Evolutionary conservation across 441 rosid genomes (phyloP).

Genomic region (Erodium texanum): DNA sequence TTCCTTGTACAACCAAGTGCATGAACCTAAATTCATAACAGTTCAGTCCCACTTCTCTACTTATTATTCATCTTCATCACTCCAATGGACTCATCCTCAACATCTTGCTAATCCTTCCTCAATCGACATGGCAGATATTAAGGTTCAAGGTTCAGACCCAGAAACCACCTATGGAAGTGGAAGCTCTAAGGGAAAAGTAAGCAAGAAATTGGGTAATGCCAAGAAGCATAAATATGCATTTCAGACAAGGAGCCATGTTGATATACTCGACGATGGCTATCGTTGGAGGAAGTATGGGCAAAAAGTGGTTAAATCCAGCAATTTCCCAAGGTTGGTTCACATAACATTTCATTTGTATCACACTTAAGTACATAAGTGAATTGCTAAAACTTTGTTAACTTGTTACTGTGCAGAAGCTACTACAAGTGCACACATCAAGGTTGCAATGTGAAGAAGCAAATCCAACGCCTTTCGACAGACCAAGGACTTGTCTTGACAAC

Average conservation of each 20-base stretch:
- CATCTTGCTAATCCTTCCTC: no score
- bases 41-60: neutral
- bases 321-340: conserved; percentile 37
- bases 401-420: conserved; percentile 22
- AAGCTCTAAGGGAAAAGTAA: neutral
- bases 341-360: no score
- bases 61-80: neutral
- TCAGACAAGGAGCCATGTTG: conserved; percentile 51
- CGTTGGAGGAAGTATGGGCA: conserved; percentile 54
- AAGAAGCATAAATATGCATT: conserved; percentile 41
- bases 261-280: conserved; percentile 47
- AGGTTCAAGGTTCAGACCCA: no score
- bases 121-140: no score
- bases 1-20: neutral
- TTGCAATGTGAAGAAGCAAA: conserved; percentile 30
- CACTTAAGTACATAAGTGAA: neutral
- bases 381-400: neutral
- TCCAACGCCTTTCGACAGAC: conserved; percentile 24
- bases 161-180: neutral
- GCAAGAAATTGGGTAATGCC: no score
- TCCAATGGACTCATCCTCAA: neutral
- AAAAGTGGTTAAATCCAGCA: conserved; percentile 47
- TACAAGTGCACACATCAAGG: conserved; percentile 25
- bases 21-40: neutral
- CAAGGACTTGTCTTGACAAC: conserved; percentile 28